phyloP scores from a whole-genome alignment of 73 alveolate species.

The Paramecium caudatum region DNA sequence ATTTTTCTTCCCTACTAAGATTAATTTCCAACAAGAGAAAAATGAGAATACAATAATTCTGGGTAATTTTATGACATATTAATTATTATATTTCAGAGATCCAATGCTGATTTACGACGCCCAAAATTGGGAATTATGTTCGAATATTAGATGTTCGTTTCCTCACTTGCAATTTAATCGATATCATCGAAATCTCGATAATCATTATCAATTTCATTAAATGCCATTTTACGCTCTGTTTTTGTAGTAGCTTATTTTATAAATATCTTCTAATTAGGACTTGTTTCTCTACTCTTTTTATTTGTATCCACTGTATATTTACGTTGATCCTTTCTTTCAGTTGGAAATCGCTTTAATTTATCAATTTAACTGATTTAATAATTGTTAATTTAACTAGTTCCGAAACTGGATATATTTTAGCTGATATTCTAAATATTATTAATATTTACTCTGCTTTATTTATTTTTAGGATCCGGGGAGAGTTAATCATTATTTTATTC shows the following conservation, averaged over 20 bases:
- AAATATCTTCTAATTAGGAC: slow-evolving; percentile 15
- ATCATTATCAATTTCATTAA: slow-evolving; percentile 51
- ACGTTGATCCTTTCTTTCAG: slow-evolving; percentile 37
- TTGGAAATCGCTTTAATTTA: slow-evolving; percentile 1
- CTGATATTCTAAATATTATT: slow-evolving; percentile 28
- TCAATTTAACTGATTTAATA: slow-evolving; percentile 46
- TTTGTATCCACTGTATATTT: neutral
- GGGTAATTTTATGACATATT: neutral
- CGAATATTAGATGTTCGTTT: neutral
- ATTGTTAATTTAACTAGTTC: slow-evolving; percentile 41
- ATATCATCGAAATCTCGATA: slow-evolving; percentile 49
- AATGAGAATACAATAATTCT: neutral
- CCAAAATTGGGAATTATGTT: slow-evolving; percentile 48
- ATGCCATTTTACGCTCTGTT: slow-evolving; percentile 65
- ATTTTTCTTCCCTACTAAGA: slow-evolving; percentile 41
- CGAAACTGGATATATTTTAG: slow-evolving; percentile 48
- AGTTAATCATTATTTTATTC: neutral
- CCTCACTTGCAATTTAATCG: slow-evolving; percentile 50
- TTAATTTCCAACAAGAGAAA: slow-evolving; percentile 13
- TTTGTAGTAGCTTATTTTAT: slow-evolving; percentile 31
- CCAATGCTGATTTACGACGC: slow-evolving; percentile 10
- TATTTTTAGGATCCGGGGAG: neutral
- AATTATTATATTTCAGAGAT: slow-evolving; percentile 27
- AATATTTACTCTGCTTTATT: slow-evolving; percentile 28
- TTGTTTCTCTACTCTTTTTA: neutral